Base-by-base conservation (phyloP, 129 eudicot genomes). In the Gnaphalium uliginosum region DNA sequence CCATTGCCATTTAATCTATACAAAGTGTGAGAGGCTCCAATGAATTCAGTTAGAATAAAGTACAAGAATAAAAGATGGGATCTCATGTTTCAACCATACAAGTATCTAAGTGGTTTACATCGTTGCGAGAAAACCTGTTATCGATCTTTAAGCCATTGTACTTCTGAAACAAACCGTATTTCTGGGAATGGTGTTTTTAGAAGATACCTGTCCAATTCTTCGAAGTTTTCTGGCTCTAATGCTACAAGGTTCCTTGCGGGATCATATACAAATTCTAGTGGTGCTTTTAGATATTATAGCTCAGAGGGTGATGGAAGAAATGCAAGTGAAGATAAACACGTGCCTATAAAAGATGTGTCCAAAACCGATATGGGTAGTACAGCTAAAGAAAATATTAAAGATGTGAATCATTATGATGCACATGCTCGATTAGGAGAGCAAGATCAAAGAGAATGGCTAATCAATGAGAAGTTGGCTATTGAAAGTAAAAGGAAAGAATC, bases 361-460 rank as follows among this genome's bases (percentile, higher is more conserved):
- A 74, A 69, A 23, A 3, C 78, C 51, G 90, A 88, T 8, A 87
- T 76, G 83, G 86, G 67, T 39, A 85, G 73, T 37, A 76, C 74
- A n/a, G 50, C 29, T 30, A 60, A 54, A 13, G 84, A 72, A 68
- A 82, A 73, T 68, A 60, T 81, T 13, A 63, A 79, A 10, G 83
- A 68, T 60, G 74, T 65, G 64, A 71, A 68, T 78, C 81, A 82
- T 54, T 81, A 39, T 70, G 96, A 90, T 85, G 86, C 88, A 58
- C 99, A 91, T 87, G 90, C 97, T 72, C 85, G 85, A 60, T 88
- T 94, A 15, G 93, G 94, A 13, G 93, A 89, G 77, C 93, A 86
- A 83, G 99, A 94, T 84, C 99, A 94, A 71, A 84, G 82, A 84
- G 99, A 91, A 68, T 94, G 99, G 99, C 90, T 94, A 27, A 74